Base-by-base conservation (phyloP, 2,329 filamentous ascomycete genomes). In the Hypoxylon sp. region DNA sequence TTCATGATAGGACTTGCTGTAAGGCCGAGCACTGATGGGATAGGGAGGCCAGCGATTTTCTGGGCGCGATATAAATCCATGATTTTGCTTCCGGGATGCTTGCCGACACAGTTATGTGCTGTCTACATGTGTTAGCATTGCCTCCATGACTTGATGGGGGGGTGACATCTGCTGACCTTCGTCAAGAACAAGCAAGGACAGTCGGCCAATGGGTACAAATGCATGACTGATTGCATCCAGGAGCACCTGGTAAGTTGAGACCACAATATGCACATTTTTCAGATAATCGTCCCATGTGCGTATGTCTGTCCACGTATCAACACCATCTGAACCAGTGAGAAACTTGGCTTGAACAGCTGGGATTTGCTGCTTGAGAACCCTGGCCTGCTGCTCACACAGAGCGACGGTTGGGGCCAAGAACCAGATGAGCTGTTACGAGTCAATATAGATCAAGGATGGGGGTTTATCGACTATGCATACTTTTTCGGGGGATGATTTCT, bases 161-260 rank as follows among this genome's bases (percentile, higher is more conserved):
- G 5, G 21, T 19, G 13, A 7, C n/a, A n/a, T 13, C 27, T 15
- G 56, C 71, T 44, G 66, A 87, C 89, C 89, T 83, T 96, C 91
- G 64, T 96, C 91, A 61, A 96, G 89, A 0, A 96, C 79, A 11
- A 95, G 71, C 3, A 96, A 74, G 4, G 86, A 78, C 15, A 96
- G 70, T 2, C 74, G 75, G 0, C 74, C 66, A 62, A 95, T 79
- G 1, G 68, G 75, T 2, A 96, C 80, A 66, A 95, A 95, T 0
- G 79, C 88, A 71, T 94, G 89, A 1, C 72, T 75, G 29, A 95
- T 75, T 2, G 89, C 90, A 69, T 95, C 89, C 2, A 83, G 73
- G 8, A 96, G 76, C 1, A 95, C 79, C 52, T 89, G 85, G 52
- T 87, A 85, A 0, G 91, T 94, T 0, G 89, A 91, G 1, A 96